phyloP scores from a whole-genome alignment of 164 flowering plant genomes.

The Kingdonia uniflora region DNA sequence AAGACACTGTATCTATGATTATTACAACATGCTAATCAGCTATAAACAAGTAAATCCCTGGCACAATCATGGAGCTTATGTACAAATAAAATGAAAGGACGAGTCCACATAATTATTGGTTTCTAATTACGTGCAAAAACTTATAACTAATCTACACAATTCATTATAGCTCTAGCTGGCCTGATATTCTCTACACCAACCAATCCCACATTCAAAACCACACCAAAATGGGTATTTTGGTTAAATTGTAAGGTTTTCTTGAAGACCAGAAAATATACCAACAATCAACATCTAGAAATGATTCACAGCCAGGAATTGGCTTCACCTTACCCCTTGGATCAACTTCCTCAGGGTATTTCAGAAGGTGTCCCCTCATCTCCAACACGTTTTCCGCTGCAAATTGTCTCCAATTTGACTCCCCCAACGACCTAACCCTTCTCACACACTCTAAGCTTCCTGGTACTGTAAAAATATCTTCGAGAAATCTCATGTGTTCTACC shows the following conservation, averaged over 20 bases:
- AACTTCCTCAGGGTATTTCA: conserved; percentile 88
- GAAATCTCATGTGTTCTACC: conserved; percentile 80
- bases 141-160: too few species aligned
- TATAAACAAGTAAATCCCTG: too few species aligned
- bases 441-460: conserved; percentile 85
- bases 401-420: conserved; percentile 76
- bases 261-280: conserved; percentile 72
- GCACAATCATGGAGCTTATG: too few species aligned
- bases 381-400: conserved; percentile 54
- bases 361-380: conserved; percentile 81
- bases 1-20: too few species aligned
- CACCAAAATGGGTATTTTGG: too few species aligned
- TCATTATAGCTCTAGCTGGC: too few species aligned
- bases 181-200: too few species aligned
- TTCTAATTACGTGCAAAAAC: too few species aligned
- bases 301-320: conserved; percentile 61
- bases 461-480: conserved; percentile 53
- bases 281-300: conserved; percentile 76
- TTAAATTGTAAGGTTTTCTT: conserved; percentile 90
- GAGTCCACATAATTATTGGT: too few species aligned
- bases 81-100: too few species aligned
- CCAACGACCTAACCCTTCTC: conserved; percentile 43
- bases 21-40: too few species aligned
- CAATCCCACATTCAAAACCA: too few species aligned
- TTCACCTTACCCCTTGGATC: conserved; percentile 70